phyloP scores from a whole-genome alignment of 495 filamentous ascomycete genomes.

The Aspergillus taichungensis region DNA sequence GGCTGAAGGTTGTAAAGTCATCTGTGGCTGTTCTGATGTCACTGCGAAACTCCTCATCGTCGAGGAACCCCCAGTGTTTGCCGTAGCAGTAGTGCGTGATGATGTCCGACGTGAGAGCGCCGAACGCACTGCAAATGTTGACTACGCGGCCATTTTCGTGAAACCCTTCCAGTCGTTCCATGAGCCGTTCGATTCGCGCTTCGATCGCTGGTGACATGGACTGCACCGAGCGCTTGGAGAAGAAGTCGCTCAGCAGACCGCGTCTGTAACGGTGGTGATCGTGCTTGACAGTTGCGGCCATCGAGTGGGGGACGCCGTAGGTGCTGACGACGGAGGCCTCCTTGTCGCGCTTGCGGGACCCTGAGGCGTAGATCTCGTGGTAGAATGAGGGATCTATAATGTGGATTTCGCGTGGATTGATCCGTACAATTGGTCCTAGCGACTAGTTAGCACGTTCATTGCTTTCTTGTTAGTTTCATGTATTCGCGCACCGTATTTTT shows the following conservation, averaged over 20 bases:
- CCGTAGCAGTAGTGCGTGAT: slow-evolving; percentile 37
- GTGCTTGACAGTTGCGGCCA: slow-evolving; percentile 36
- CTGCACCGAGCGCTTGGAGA: slow-evolving; percentile 41
- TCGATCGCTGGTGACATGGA: slow-evolving; percentile 37
- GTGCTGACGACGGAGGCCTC: slow-evolving; percentile 20
- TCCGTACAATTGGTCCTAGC: slow-evolving; percentile 34
- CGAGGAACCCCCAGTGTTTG: slow-evolving; percentile 25
- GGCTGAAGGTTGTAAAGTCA: slow-evolving; percentile 14
- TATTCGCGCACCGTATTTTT: slow-evolving; percentile 40
- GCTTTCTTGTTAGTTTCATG: too few species aligned
- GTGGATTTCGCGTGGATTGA: slow-evolving; percentile 32
- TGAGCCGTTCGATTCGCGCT: slow-evolving; percentile 30
- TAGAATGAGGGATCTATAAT: slow-evolving; percentile 32
- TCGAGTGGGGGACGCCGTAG: slow-evolving; percentile 17
- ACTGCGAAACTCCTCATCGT: slow-evolving; percentile 13
- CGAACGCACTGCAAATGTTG: slow-evolving; percentile 27
- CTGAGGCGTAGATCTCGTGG: slow-evolving; percentile 27
- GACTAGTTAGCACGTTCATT: too few species aligned
- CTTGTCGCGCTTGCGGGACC: slow-evolving; percentile 25
- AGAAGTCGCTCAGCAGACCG: slow-evolving; percentile 38
- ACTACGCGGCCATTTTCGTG: slow-evolving; percentile 12
- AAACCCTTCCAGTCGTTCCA: slow-evolving; percentile 23
- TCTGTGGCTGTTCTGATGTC: slow-evolving; percentile 14
- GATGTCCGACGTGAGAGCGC: slow-evolving; percentile 32
- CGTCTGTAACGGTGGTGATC: slow-evolving; percentile 40